Conservation (phyloP, 495 filamentous ascomycete species). For the Aspergillus diversus region DNA sequence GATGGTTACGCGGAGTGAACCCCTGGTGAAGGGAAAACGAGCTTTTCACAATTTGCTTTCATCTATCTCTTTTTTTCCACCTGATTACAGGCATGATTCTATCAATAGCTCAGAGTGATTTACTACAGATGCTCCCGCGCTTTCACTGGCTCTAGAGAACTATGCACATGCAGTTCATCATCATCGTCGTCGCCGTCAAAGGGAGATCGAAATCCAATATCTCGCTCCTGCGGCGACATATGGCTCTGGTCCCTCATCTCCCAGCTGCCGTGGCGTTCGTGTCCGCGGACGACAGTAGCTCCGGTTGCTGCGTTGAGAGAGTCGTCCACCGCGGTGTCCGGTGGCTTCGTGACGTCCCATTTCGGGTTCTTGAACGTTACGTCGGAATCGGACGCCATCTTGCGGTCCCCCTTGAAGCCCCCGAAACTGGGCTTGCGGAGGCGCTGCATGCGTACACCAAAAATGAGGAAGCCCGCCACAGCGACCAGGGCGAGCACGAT, state of each 20-base stretch:
- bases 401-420: constrained; percentile 54
- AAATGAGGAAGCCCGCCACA: constrained; percentile 41
- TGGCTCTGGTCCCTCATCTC: constrained; percentile 45
- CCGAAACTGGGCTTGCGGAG: constrained; percentile 33
- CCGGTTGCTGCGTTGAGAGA: constrained; percentile 23
- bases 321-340: constrained; percentile 18
- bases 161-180: constrained; percentile 35
- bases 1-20: no score
- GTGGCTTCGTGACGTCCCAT: constrained; percentile 30
- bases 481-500: constrained; percentile 34
- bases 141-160: constrained; percentile 34
- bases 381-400: constrained; percentile 55
- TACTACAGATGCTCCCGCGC: constrained; percentile 39
- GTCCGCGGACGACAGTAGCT: constrained; percentile 33
- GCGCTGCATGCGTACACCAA: constrained; percentile 41
- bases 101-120: background rate
- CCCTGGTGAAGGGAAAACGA: background rate
- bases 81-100: background rate
- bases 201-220: constrained; percentile 18
- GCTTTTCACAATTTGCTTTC: background rate
- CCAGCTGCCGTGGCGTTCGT: constrained; percentile 58
- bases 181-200: constrained; percentile 33
- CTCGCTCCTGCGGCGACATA: background rate
- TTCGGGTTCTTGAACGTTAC: constrained; percentile 40
- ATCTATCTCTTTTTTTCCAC: background rate